Base-by-base conservation (phyloP, 2,329 filamentous ascomycete species). In the Plenodomus tracheiphilus region DNA sequence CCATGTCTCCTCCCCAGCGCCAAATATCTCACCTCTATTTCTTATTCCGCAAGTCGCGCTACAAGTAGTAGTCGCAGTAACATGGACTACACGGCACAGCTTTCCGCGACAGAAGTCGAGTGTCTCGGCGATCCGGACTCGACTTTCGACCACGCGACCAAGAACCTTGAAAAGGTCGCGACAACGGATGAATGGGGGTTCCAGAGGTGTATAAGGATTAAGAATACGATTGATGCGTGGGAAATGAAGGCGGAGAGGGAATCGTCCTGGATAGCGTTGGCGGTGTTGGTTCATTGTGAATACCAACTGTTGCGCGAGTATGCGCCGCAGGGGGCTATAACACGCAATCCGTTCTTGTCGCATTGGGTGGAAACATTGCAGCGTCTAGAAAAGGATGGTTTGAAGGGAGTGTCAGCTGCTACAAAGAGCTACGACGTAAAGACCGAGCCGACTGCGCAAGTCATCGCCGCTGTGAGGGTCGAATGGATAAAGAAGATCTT, bases 311-410 rank as follows among this genome's bases (percentile, higher is more conserved):
- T 64, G 61, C 47, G 47, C 13, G 43, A 70, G 50, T 67, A 70
- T 35, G 28, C 9, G 28, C 9, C 9, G 28, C 7, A 4, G 28
- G 28, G 28, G 28, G 13, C 4, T 32, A 56, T 74, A 6, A 54
- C 61, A 22, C 49, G 64, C 38, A 74, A 75, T 35, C 72, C 73
- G 1, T 74, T 72, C 49, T 59, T 75, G 17, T 62, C 65, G 4
- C 71, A 75, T 41, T 75, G 73, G 73, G 66, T 75, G 35, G 70
- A 74, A 53, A 61, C 66, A 1, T 46, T 72, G 4, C 58, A 64
- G 46, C 46, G 58, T 4, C 52, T 64, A 2, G 50, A 56, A 1
- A 35, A 18, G 19, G 37, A 43, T 5, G 22, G 30, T 18, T 18
- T 20, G 6, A 16, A 18, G 17, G 22, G 9, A 8, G n/a, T 19